Base-by-base conservation (phyloP, 805 yeast genomes). In the Teunomyces stri region DNA sequence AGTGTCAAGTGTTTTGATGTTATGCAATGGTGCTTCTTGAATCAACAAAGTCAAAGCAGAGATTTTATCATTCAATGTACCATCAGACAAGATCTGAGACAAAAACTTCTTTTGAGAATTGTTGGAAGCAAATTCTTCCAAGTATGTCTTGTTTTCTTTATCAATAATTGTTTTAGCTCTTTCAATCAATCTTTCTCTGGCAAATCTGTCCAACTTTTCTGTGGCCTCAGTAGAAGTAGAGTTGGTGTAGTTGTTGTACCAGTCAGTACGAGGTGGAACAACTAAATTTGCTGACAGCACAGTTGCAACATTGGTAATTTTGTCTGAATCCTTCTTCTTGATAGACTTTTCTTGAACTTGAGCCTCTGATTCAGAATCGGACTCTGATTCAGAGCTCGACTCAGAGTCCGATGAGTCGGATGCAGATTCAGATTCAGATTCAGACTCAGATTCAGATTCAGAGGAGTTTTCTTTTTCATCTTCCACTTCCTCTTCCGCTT, bases 21-120 rank as follows among this genome's bases (percentile, higher is more conserved):
- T 87, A 62, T 94, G 98, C 46, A 90, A 64, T 5, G 99, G 99
- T 2, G 97, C 91, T 70, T 94, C 98, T 64, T 94, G 98, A 42
- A 91, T 80, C 62, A 94, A 74, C 62, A 94, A 80, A 0, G 99
- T 92, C 61, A 94, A 76, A 0, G 99, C 97, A 42, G 96, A 88
- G 46, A 94, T 87, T 70, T 94, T 90, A 84, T 94, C 99, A 58
- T 83, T 85, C 57, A 92, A 76, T 0, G 99, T 94, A 87, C 99
- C 99, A 55, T 82, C 85, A 5, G 90, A 77, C 59, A 94, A 78
- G 56, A 94, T 85, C 67, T 92, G 95, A 1, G 92, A 79, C 75
- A 89, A 81, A 65, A 92, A 92, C 75, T 88, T 85, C 62, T 81
- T 84, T 71, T 87, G 97, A 5, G 95, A 87, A 34, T 85, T 82